Percentiles rank a stretch among this genome's conserved stretches.
Conservation (phyloP, 306 rosid species). For the Cercis canadensis region DNA sequence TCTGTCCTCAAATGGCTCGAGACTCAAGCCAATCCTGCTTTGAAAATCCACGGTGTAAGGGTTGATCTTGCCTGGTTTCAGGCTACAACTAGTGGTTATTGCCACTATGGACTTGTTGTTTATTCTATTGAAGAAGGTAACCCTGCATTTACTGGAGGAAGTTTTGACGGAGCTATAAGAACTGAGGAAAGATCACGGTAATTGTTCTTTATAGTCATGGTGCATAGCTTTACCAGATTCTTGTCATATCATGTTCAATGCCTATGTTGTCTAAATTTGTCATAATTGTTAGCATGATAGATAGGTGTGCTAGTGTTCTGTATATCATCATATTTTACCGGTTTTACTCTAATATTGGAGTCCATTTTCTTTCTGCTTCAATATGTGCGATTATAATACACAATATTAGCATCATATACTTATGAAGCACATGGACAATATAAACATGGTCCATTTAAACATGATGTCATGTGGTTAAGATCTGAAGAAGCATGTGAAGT, state of each 20-base stretch:
- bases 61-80: conserved; percentile 94
- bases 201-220: conserved; percentile 30
- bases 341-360: too few relatives aligned
- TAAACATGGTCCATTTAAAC: background rate
- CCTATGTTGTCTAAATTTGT: background rate
- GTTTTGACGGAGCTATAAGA: conserved; percentile 54
- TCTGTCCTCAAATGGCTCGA: conserved; percentile 93
- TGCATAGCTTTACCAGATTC: background rate
- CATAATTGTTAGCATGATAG: too few relatives aligned
- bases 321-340: too few relatives aligned
- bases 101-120: conserved; percentile 88
- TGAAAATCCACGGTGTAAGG: conserved; percentile 66
- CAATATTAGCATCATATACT: too few relatives aligned
- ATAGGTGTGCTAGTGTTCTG: too few relatives aligned
- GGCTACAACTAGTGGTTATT: conserved; percentile 86
- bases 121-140: conserved; percentile 61
- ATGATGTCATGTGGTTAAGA: conserved; percentile 13
- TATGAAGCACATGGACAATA: too few relatives aligned
- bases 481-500: conserved; percentile 22
- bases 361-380: too few relatives aligned
- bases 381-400: too few relatives aligned
- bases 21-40: conserved; percentile 85
- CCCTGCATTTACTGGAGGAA: conserved; percentile 43
- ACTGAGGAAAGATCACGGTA: conserved; percentile 71
- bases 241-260: conserved; percentile 1